A percentile compares a stretch with the other conserved stretches of the same genome.
phyloP scores from a whole-genome alignment of 495 filamentous ascomycete genomes.

The Polyplosphaeria fusca region DNA sequence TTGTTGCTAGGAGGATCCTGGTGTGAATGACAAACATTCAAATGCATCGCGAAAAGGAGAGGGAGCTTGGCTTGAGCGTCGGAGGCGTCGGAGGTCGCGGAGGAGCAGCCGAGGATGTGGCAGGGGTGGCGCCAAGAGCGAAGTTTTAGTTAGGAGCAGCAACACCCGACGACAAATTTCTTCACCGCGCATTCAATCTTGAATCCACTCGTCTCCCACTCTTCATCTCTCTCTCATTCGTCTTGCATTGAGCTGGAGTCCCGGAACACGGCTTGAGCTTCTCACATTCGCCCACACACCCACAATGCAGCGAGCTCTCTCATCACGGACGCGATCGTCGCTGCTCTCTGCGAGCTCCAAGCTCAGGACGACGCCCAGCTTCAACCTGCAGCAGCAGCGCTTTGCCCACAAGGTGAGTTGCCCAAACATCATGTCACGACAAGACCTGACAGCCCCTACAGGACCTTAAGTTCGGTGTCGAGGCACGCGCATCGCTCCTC shows the following conservation, averaged over 20 bases:
- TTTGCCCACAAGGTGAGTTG: conserved; percentile 87
- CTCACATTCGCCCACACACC: conserved; percentile 3
- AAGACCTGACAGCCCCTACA: conserved; percentile 38
- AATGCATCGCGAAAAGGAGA: too few species aligned
- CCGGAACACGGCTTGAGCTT: conserved; percentile 23
- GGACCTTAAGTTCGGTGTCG: conserved; percentile 98
- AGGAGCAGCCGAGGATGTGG: neutral
- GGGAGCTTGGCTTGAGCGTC: too few species aligned
- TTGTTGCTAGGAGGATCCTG: too few species aligned
- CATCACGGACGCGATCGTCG: conserved; percentile 60
- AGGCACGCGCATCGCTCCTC: conserved; percentile 82
- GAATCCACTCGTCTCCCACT: neutral
- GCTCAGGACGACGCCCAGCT: conserved; percentile 43
- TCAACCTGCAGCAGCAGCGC: conserved; percentile 76
- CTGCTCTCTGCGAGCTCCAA: conserved; percentile 67
- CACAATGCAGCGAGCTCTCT: conserved; percentile 73
- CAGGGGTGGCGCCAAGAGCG: neutral
- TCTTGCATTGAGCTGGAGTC: conserved; percentile 29
- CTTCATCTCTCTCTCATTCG: conserved; percentile 12
- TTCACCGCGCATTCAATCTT: neutral
- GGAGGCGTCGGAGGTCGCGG: too few species aligned
- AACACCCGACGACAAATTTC: too few species aligned
- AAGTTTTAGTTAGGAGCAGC: conserved; percentile 5
- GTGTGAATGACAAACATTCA: too few species aligned
- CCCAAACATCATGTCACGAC: neutral